Percentiles rank a stretch among this genome's conserved stretches.
These are phyloP conservation scores for Kregervanrija delftensis DNA, from an alignment of 805 yeast genomes.

Conservation along the genomic window DNA sequence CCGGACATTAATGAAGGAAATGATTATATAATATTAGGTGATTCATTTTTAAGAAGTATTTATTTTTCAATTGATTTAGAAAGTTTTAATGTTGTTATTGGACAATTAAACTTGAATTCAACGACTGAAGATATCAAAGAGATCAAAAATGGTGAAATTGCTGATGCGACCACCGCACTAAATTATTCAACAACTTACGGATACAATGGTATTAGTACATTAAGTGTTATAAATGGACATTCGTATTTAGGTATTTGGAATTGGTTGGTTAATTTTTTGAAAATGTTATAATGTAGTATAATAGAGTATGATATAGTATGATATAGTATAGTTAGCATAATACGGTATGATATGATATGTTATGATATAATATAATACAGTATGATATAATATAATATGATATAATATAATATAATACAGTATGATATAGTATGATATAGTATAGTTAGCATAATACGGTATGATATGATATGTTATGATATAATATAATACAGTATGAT, in stretches of 20 bases:
- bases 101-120: conserved; percentile 1
- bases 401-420: too few relatives aligned
- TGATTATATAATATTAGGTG: conserved; percentile 43
- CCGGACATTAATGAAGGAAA: background rate
- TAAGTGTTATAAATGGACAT: too few relatives aligned
- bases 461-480: too few relatives aligned
- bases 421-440: background rate
- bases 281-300: too few relatives aligned
- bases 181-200: too few relatives aligned
- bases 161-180: background rate
- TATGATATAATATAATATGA: background rate
- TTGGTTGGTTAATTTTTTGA: too few relatives aligned
- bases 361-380: background rate
- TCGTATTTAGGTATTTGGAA: too few relatives aligned
- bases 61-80: conserved; percentile 61
- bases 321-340: background rate
- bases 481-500: too few relatives aligned
- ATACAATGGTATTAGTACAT: too few relatives aligned
- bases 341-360: too few relatives aligned
- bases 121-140: background rate
- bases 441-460: too few relatives aligned
- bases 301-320: too few relatives aligned
- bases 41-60: conserved; percentile 51
- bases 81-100: conserved; percentile 1
- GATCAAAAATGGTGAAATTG: background rate